Evolutionary conservation across 163 green algal genomes (phyloP), one percentile per base, ranked within the genome.

Genomic region (Chlamydomonas reinhardtii): DNA sequence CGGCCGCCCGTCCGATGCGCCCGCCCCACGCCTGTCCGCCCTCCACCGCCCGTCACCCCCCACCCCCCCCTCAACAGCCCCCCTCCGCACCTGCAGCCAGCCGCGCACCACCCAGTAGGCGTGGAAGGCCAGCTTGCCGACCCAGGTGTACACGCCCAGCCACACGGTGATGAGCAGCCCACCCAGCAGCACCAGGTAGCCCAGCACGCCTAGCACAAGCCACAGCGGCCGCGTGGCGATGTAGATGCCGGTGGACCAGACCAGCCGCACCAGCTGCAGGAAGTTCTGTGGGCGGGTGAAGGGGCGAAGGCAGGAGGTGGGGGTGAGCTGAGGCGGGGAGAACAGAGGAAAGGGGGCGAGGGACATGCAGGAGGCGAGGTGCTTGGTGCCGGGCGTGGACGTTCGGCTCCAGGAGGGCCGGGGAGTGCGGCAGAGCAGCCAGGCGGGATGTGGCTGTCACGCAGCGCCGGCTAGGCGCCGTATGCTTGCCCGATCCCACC

Each of bases 21-120:
- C 48, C 48, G 12, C 59, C 24, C 14, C 59, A 66, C 17, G 0
- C 59, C 17, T 0, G 6, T 4, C 6, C 59, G 4, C 22, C 59
- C 20, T 0, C 24, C 59, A 4, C 59, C 22, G 25, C 20, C 17
- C 59, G 5, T 31, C 59, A 15, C 68, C 34, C 68, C 68, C 0
- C 68, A 8, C 32, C 29, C 68, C 34, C 19, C 68, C 32, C 34
- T 5, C 2, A 14, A 14, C 39, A 8, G 39, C 5, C 39, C 39
- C 5, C 39, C 39, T 48, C 68, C 19, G n/a, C 32, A 48, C 68
- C 68, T 77, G 72, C 39, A 64, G 8, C 72, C 72, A 77, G 72
- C 72, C 72, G 35, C 72, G 39, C 72, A 77, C 22, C 72, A 77
- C 72, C 72, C 72, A 77, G 72, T 77, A 77, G 25, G 39, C 27